Evolutionary conservation across 2,329 filamentous ascomycete species (phyloP).

Genomic region (Aspergillus latus): DNA sequence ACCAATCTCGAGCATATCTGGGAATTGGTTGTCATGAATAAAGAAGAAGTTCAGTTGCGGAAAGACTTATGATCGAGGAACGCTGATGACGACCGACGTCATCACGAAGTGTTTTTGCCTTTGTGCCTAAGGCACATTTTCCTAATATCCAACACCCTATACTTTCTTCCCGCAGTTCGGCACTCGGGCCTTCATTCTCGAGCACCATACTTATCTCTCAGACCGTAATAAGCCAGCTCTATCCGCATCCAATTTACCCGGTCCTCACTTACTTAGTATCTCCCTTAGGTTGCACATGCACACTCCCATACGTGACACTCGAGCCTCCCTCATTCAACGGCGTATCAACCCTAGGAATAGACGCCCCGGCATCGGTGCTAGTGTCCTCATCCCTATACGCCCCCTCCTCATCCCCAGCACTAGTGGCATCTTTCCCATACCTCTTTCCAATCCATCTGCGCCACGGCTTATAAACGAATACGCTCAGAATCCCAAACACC

Average conservation of each 20-base stretch:
- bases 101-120: no score
- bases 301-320: constrained; percentile 16
- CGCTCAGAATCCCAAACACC: constrained; percentile 69
- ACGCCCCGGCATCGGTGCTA: not conserved
- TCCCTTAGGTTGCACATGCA: constrained; percentile 11
- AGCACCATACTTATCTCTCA: no score
- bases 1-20: not conserved
- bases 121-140: no score
- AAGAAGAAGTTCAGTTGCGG: no score
- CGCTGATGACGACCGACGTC: not conserved
- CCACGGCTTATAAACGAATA: constrained; percentile 79
- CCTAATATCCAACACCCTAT: no score
- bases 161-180: no score
- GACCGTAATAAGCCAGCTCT: no score
- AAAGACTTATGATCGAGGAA: no score
- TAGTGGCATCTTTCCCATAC: constrained; percentile 21
- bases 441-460: constrained; percentile 56
- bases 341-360: constrained; percentile 10
- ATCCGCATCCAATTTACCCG: no score
- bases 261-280: not conserved
- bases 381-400: constrained; percentile 21
- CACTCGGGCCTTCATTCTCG: no score
- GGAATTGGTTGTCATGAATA: no score
- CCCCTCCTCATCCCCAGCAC: constrained; percentile 24
- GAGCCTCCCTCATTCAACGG: constrained; percentile 15